phyloP scores from a whole-genome alignment of 2,329 filamentous ascomycete genomes.

The Alternaria brassicae region DNA sequence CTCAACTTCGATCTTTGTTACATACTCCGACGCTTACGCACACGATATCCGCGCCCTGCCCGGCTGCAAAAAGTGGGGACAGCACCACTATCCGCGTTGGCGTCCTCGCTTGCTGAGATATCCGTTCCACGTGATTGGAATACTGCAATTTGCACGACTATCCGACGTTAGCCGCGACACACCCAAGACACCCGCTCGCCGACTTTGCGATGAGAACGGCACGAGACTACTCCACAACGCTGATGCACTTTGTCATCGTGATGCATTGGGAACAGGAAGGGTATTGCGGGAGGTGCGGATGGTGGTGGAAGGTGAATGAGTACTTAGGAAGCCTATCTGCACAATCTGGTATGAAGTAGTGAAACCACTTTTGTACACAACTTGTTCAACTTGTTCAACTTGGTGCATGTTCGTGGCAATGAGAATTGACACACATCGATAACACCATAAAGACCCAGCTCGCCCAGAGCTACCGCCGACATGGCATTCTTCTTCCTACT shows the following conservation, averaged over 20 bases:
- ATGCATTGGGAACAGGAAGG: slow-evolving; percentile 11
- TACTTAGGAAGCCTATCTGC: slow-evolving; percentile 24
- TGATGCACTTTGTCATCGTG: slow-evolving; percentile 12
- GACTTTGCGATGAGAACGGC: slow-evolving; percentile 8
- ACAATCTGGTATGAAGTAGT: not conserved
- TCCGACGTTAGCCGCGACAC: slow-evolving; percentile 33
- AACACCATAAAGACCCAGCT: not conserved
- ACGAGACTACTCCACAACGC: slow-evolving; percentile 17
- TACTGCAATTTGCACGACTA: slow-evolving; percentile 14
- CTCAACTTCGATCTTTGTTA: not conserved
- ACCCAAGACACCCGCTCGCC: slow-evolving; percentile 17
- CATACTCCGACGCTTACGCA: slow-evolving; percentile 11
- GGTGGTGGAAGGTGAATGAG: slow-evolving; percentile 26
- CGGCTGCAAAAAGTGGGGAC: not conserved
- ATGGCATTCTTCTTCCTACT: slow-evolving; percentile 27
- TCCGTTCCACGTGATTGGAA: slow-evolving; percentile 23
- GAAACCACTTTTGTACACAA: not conserved
- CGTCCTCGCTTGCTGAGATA: slow-evolving; percentile 23
- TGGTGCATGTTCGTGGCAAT: slow-evolving; percentile 1
- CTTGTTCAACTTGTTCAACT: not conserved
- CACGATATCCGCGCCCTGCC: slow-evolving; percentile 25
- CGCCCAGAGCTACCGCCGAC: not conserved
- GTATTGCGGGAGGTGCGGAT: slow-evolving; percentile 41
- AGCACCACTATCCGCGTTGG: slow-evolving; percentile 28
- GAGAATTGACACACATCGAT: not conserved